Evolutionary conservation across 2,329 filamentous ascomycete species (phyloP).

Genomic region (Xylaria arbuscula): DNA sequence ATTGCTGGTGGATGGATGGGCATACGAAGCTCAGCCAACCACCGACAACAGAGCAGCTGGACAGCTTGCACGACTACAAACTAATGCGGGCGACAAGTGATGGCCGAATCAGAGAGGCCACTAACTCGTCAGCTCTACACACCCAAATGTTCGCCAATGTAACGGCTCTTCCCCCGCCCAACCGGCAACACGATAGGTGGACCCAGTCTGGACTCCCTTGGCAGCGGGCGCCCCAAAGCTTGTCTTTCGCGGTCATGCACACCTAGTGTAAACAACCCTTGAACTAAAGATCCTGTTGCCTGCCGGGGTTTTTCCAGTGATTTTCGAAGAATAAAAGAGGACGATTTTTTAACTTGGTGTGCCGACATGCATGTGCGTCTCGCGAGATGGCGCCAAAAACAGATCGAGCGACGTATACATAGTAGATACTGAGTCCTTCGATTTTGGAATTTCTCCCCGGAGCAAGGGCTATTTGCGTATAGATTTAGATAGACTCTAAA

Average conservation of each 20-base stretch:
- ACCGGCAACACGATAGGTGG: slow-evolving; percentile 26
- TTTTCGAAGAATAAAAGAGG: neutral
- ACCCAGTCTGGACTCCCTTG: slow-evolving; percentile 33
- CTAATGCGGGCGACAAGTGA: slow-evolving; percentile 3
- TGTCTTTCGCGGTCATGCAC: slow-evolving; percentile 26
- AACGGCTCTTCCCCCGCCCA: slow-evolving; percentile 14
- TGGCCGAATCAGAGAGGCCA: slow-evolving; percentile 23
- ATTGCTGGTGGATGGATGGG: too few species aligned
- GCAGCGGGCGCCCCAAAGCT: slow-evolving; percentile 38
- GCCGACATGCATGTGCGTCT: neutral
- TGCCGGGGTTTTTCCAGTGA: slow-evolving; percentile 2
- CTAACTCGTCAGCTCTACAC: slow-evolving; percentile 6
- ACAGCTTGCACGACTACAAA: neutral
- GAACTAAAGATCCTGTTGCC: slow-evolving; percentile 18
- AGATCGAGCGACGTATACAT: neutral
- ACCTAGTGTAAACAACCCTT: neutral
- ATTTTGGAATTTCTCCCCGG: neutral
- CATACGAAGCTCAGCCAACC: too few species aligned
- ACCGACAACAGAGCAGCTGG: slow-evolving; percentile 4
- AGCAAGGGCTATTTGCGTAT: too few species aligned
- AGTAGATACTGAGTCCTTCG: neutral
- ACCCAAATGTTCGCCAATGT: slow-evolving; percentile 23
- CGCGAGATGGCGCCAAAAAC: neutral
- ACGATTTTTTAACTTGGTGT: neutral
- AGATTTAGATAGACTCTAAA: too few species aligned